Evolutionary conservation across 2,329 filamentous ascomycete genomes (phyloP).

Genomic region (Epichloe festucae): DNA sequence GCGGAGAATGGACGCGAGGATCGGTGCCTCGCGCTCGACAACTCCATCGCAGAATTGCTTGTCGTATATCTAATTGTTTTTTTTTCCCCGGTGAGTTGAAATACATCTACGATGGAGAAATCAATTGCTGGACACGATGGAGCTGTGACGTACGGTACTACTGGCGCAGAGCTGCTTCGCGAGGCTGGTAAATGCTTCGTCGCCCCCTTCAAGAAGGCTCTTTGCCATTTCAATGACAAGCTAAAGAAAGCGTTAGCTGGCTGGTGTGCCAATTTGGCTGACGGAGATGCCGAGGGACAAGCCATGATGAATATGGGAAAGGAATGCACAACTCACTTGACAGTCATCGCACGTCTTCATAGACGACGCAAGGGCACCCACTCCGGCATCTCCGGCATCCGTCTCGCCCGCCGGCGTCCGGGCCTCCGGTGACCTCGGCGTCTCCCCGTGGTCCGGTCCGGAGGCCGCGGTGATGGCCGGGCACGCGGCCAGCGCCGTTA

Average conservation of each 20-base stretch:
- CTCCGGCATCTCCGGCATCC: background rate
- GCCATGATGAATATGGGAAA: too few species aligned
- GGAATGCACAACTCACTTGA: background rate
- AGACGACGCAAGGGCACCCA: background rate
- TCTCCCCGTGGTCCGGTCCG: background rate
- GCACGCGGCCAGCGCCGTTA: background rate
- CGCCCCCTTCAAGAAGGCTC: conserved; percentile 26
- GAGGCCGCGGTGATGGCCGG: background rate
- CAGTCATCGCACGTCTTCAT: conserved; percentile 4
- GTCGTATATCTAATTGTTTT: conserved; percentile 28
- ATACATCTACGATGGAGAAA: too few species aligned
- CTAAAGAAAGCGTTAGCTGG: background rate
- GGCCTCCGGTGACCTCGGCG: background rate
- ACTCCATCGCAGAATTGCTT: conserved; percentile 40
- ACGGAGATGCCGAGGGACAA: background rate
- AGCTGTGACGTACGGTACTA: conserved; percentile 10
- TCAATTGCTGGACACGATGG: too few species aligned
- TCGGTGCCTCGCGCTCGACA: conserved; percentile 36
- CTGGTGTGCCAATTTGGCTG: background rate
- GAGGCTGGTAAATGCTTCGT: conserved; percentile 22
- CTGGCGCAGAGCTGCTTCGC: conserved; percentile 16
- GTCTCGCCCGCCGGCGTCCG: background rate
- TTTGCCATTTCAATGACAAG: conserved; percentile 20
- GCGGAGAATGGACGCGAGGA: conserved; percentile 34
- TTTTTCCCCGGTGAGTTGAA: too few species aligned